These are phyloP conservation scores for Acacia melanoxylon DNA, from an alignment of 306 rosid genomes.

Conservation along the genomic window DNA sequence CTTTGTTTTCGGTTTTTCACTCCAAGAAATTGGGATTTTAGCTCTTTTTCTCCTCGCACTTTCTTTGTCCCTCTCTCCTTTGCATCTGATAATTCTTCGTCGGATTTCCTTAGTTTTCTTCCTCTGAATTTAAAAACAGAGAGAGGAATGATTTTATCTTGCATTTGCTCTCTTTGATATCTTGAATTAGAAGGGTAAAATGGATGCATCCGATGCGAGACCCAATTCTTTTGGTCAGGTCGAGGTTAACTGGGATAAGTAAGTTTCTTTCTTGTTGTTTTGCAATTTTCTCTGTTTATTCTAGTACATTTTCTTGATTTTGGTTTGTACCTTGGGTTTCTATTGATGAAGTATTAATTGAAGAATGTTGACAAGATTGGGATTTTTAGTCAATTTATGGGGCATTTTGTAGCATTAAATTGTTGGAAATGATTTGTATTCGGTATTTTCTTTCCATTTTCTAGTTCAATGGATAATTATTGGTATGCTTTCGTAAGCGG, in stretches of 20 bases:
- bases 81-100: not conserved
- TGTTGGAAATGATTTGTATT: conserved; percentile 2
- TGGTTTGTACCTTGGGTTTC: not conserved
- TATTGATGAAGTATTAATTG: not conserved
- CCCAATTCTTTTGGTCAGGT: conserved; percentile 62
- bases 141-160: conserved; percentile 36
- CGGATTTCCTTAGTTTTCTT: not conserved
- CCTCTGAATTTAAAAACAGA: not conserved
- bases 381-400: not conserved
- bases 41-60: not conserved
- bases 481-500: not conserved
- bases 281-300: not conserved
- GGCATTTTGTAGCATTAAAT: not conserved
- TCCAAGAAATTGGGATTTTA: not conserved
- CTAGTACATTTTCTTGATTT: not conserved
- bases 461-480: not conserved
- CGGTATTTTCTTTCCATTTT: not conserved
- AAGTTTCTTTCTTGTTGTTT: conserved; percentile 21
- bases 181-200: conserved; percentile 24
- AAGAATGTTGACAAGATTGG: not conserved
- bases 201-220: conserved; percentile 50
- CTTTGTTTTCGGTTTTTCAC: not conserved
- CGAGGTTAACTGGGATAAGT: conserved; percentile 99
- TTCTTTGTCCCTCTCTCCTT: not conserved
- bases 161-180: conserved; percentile 11